These are phyloP conservation scores for Venturia aucupariae DNA, from an alignment of 2,329 filamentous ascomycete species.

Conservation along the genomic window DNA sequence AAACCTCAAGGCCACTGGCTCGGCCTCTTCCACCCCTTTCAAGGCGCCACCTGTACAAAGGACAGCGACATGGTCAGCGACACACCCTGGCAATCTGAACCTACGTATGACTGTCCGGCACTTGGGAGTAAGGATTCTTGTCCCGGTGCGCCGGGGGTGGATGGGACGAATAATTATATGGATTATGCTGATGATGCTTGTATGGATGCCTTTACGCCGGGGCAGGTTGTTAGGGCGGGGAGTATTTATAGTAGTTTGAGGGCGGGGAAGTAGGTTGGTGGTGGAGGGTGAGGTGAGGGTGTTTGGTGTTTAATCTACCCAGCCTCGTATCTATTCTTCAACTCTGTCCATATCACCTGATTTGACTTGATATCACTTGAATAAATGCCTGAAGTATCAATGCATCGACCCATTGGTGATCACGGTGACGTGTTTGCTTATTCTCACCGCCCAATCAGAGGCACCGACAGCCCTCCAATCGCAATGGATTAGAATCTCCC, in stretches of 20 bases:
- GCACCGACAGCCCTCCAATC: background rate
- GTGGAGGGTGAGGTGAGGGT: too few species aligned
- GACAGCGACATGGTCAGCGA: constrained; percentile 37
- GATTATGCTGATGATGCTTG: constrained; percentile 14
- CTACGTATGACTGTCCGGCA: constrained; percentile 47
- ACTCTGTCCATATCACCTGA: too few species aligned
- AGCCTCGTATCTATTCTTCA: background rate
- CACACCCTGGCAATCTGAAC: constrained; percentile 32
- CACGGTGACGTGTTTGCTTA: background rate
- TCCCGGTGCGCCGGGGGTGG: constrained; percentile 22
- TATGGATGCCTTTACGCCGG: constrained; percentile 10
- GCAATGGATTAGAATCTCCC: too few species aligned
- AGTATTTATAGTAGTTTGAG: constrained; percentile 3
- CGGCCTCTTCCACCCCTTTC: constrained; percentile 38
- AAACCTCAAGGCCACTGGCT: constrained; percentile 38
- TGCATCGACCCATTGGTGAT: background rate
- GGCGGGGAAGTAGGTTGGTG: background rate
- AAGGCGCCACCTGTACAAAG: constrained; percentile 36
- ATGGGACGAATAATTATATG: constrained; percentile 14
- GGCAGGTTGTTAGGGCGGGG: constrained; percentile 12
- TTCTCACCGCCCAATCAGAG: background rate
- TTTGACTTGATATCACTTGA: too few species aligned
- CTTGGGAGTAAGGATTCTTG: constrained; percentile 42
- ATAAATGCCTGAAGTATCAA: too few species aligned
- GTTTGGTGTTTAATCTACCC: too few species aligned